These are phyloP conservation scores for Erodium moschatum DNA, from an alignment of 441 rosid species.

Conservation along the genomic window DNA sequence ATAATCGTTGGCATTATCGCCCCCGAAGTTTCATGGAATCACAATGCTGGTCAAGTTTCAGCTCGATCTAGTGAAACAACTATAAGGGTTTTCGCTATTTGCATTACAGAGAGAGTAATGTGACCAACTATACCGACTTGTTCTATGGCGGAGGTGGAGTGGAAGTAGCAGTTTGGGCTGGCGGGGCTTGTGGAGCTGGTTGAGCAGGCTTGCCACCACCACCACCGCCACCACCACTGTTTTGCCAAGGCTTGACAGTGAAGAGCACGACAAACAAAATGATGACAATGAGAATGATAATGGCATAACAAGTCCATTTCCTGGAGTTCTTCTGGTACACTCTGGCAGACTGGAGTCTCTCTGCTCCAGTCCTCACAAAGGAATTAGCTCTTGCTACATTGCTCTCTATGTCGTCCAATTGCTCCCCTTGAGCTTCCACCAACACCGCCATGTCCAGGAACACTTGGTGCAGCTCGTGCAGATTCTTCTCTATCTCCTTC, in stretches of 20 bases:
- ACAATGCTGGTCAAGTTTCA: neutral
- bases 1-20: neutral
- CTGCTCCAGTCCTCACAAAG: constrained; percentile 72
- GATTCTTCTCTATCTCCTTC: constrained; percentile 82
- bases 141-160: neutral
- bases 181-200: too few species aligned
- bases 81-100: neutral
- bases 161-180: neutral
- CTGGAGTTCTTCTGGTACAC: constrained; percentile 73
- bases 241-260: constrained; percentile 36
- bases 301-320: constrained; percentile 71
- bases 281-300: constrained; percentile 29
- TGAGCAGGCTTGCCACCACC: neutral
- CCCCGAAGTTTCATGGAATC: neutral
- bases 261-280: constrained; percentile 40
- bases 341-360: constrained; percentile 59
- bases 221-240: neutral
- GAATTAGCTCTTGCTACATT: constrained; percentile 85
- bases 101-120: neutral
- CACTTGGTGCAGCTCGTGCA: constrained; percentile 71
- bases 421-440: constrained; percentile 88
- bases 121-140: too few species aligned
- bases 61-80: neutral
- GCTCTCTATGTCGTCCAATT: constrained; percentile 72
- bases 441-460: constrained; percentile 88